A percentile compares a stretch with the other conserved stretches of the same genome.
phyloP scores from a whole-genome alignment of 768 basidiomycete species.

The Naganishia kalamii region DNA sequence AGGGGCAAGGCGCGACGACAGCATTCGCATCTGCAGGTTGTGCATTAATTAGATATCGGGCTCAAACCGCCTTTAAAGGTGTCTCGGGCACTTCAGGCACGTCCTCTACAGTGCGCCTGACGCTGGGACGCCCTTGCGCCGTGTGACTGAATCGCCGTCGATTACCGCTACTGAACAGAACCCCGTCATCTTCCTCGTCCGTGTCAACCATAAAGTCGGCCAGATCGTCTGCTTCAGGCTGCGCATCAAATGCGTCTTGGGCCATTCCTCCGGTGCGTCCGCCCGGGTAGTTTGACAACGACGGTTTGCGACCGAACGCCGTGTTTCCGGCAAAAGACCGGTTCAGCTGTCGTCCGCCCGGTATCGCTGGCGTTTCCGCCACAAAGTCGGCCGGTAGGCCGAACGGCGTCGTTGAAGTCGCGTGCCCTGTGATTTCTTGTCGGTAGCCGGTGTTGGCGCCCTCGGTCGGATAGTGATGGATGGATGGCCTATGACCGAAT shows the following conservation, averaged over 20 bases:
- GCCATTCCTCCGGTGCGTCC: background rate
- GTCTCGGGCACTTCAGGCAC: background rate
- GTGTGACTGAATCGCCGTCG: background rate
- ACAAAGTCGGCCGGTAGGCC: background rate
- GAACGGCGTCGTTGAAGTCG: background rate
- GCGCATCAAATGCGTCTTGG: background rate
- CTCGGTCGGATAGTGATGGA: background rate
- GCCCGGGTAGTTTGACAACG: background rate
- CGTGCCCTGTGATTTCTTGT: background rate
- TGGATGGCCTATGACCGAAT: background rate
- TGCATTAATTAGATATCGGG: too few species aligned
- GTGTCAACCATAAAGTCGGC: background rate
- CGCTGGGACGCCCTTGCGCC: background rate
- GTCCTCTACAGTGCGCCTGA: background rate
- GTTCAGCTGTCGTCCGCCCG: background rate
- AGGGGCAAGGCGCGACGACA: too few species aligned
- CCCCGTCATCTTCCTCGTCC: background rate
- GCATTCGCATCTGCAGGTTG: too few species aligned
- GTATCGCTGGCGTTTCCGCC: background rate
- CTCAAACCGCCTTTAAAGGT: background rate
- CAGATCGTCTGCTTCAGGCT: background rate
- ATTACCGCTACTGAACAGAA: background rate
- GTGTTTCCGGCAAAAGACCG: background rate
- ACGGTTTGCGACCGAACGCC: background rate
- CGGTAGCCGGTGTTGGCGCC: background rate